These are phyloP conservation scores for Kickxella alabastrina DNA, from an alignment of 192 early-diverging fungal species.

Conservation along the genomic window DNA sequence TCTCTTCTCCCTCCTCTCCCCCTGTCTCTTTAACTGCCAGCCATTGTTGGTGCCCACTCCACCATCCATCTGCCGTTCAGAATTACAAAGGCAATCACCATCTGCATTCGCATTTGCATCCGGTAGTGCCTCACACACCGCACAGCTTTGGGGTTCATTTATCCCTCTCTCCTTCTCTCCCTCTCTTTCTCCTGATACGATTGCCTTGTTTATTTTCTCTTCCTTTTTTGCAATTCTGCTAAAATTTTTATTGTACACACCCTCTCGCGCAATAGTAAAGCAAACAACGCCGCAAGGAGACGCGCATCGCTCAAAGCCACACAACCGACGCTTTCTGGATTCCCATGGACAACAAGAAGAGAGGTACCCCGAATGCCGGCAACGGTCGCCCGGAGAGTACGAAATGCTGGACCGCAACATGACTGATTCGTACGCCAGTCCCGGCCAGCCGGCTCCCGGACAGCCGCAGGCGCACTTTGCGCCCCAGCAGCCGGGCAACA, in stretches of 20 bases:
- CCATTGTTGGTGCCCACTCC: too few species aligned
- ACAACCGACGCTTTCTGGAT: neutral
- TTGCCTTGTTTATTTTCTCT: neutral
- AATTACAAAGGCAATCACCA: too few species aligned
- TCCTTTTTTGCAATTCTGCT: neutral
- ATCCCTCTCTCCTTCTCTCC: neutral
- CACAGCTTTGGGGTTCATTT: too few species aligned
- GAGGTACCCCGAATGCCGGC: slow-evolving; percentile 6
- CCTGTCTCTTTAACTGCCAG: neutral
- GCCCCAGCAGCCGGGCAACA: slow-evolving; percentile 10
- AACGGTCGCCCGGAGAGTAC: slow-evolving; percentile 33
- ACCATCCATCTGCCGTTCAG: too few species aligned
- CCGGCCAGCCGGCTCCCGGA: slow-evolving; percentile 10
- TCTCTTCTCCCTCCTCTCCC: neutral
- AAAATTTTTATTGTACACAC: neutral
- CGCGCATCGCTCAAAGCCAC: too few species aligned
- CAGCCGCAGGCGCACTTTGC: slow-evolving; percentile 14
- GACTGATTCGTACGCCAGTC: slow-evolving; percentile 14
- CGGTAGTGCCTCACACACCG: too few species aligned
- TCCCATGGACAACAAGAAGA: slow-evolving; percentile 36
- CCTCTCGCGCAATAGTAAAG: neutral
- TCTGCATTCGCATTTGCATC: too few species aligned
- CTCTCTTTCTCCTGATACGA: neutral
- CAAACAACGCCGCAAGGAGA: too few species aligned
- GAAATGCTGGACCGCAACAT: slow-evolving; percentile 51